Conservation (phyloP, 78 protist species). For the Acrasis kona region DNA sequence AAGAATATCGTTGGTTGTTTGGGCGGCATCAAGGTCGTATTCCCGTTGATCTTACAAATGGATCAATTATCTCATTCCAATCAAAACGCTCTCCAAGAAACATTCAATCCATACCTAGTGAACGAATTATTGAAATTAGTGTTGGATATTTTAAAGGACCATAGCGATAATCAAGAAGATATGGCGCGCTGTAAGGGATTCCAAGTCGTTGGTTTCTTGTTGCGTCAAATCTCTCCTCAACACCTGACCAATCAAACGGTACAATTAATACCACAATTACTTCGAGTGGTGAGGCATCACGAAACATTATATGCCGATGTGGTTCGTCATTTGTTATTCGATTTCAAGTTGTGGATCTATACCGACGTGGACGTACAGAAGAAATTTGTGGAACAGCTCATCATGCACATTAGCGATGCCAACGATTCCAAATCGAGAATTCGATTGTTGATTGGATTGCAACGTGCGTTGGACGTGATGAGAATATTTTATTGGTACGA, state of each 20-base stretch:
- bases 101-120: background rate
- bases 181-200: background rate
- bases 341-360: background rate
- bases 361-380: background rate
- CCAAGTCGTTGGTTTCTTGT: background rate
- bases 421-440: no score
- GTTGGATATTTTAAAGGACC: background rate
- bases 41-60: background rate
- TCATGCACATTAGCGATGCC: no score
- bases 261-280: background rate
- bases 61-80: background rate
- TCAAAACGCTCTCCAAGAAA: background rate
- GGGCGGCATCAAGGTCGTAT: constrained; percentile 12
- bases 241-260: background rate
- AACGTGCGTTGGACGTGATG: no score
- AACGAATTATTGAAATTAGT: background rate
- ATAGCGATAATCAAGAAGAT: background rate
- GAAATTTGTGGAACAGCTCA: no score
- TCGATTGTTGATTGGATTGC: no score
- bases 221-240: background rate
- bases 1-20: background rate
- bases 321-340: background rate
- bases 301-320: background rate
- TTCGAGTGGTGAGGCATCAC: background rate
- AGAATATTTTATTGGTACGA: no score